Evolutionary conservation across 257 asterid species (phyloP).

Genomic region (Nicotiana paniculata): DNA sequence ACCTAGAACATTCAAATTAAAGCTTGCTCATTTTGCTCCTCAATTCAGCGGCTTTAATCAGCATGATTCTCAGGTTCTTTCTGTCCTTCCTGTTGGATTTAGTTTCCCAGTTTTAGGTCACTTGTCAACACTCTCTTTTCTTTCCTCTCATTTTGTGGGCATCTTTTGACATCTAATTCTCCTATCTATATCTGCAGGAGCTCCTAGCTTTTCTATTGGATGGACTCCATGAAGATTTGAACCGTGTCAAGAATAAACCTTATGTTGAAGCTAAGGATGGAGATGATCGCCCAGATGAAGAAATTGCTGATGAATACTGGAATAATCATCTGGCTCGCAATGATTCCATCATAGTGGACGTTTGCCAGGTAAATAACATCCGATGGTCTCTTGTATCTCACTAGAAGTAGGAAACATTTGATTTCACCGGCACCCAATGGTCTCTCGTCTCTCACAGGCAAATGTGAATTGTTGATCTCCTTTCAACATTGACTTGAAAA

Average conservation of each 20-base stretch:
- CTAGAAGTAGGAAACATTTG: not conserved
- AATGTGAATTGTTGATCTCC: not conserved
- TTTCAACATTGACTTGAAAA: not conserved
- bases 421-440: not conserved
- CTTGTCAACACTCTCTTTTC: not conserved
- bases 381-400: constrained; percentile 1
- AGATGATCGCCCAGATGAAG: constrained; percentile 78
- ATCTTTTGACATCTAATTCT: constrained; percentile 4
- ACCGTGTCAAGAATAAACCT: constrained; percentile 91
- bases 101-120: not conserved
- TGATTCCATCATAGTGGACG: constrained; percentile 91
- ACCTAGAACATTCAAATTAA: constrained; percentile 81
- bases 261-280: constrained; percentile 87
- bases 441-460: not conserved
- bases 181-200: constrained; percentile 44
- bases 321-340: constrained; percentile 91
- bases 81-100: constrained; percentile 8
- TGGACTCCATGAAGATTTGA: constrained; percentile 97
- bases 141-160: not conserved
- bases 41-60: constrained; percentile 95
- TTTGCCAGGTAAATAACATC: constrained; percentile 65
- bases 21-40: constrained; percentile 94
- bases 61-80: constrained; percentile 86
- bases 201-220: constrained; percentile 91
- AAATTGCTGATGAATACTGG: constrained; percentile 94